Percentiles rank a stretch among this genome's conserved stretches.
Conservation (phyloP, 768 basidiomycete genomes). For the Agaricus subrufescens region DNA sequence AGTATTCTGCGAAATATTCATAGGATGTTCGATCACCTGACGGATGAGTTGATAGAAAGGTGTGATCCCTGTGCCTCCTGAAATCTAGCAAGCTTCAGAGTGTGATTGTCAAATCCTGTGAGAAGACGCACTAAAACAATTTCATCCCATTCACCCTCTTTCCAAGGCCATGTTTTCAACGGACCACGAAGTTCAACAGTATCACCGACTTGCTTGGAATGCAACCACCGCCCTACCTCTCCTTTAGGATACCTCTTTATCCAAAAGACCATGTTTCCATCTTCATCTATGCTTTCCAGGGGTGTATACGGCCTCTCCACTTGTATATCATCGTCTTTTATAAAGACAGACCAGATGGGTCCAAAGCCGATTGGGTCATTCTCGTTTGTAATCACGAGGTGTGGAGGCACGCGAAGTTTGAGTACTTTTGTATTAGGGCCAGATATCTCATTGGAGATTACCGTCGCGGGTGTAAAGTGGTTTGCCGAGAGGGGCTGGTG, state of each 20-base stretch:
- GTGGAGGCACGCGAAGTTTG: conserved; percentile 50
- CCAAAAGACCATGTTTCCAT: conserved; percentile 74
- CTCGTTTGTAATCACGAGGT: conserved; percentile 25
- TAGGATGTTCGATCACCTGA: conserved; percentile 37
- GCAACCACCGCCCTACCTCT: conserved; percentile 82
- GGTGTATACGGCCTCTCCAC: conserved; percentile 86
- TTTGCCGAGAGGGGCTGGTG: conserved; percentile 36
- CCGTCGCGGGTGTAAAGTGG: conserved; percentile 57
- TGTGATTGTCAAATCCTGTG: not conserved
- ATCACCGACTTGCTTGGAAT: conserved; percentile 63
- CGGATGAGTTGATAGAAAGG: conserved; percentile 80
- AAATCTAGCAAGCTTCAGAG: conserved; percentile 47
- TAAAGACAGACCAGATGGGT: conserved; percentile 71
- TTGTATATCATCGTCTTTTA: conserved; percentile 87
- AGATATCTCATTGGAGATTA: conserved; percentile 47
- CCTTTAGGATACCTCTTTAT: conserved; percentile 74
- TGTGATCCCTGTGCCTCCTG: conserved; percentile 84
- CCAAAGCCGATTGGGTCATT: conserved; percentile 18
- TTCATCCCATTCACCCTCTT: conserved; percentile 63
- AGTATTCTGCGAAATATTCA: conserved; percentile 27
- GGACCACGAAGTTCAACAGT: conserved; percentile 75
- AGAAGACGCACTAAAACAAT: conserved; percentile 59
- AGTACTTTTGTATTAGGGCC: conserved; percentile 63
- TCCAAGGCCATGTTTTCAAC: conserved; percentile 60
- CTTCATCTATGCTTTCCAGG: conserved; percentile 59